Evolutionary conservation across 768 basidiomycete genomes (phyloP).

Genomic region (Tylopilus plumbeoviolaceoides): DNA sequence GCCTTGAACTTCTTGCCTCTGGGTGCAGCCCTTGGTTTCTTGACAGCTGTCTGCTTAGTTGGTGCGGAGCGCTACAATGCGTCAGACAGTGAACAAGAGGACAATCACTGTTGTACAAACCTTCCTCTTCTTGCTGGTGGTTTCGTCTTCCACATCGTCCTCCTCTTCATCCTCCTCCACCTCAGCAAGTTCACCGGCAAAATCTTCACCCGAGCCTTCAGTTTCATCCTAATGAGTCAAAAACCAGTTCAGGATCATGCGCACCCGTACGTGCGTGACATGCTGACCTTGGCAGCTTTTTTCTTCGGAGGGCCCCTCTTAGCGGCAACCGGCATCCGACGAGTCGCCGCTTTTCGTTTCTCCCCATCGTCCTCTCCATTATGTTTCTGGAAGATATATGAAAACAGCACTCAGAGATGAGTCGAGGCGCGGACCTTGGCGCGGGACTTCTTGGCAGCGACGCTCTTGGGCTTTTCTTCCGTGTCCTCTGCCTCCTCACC

Average conservation of each 20-base stretch:
- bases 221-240: constrained; percentile 25
- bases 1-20: constrained; percentile 43
- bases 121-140: constrained; percentile 64
- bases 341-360: constrained; percentile 48
- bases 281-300: constrained; percentile 36
- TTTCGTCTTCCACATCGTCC: constrained; percentile 26
- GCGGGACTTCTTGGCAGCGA: constrained; percentile 33
- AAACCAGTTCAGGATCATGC: not conserved
- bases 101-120: constrained; percentile 30
- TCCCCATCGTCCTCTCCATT: constrained; percentile 32
- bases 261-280: not conserved
- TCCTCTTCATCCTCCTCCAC: constrained; percentile 50
- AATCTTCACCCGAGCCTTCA: constrained; percentile 46
- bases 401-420: constrained; percentile 8
- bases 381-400: constrained; percentile 25
- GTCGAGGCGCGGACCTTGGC: constrained; percentile 30
- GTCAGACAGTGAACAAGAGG: constrained; percentile 2
- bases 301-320: constrained; percentile 49
- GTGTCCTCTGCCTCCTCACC: constrained; percentile 27
- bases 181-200: constrained; percentile 40
- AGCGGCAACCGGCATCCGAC: constrained; percentile 37
- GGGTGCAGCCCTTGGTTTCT: constrained; percentile 30
- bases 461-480: constrained; percentile 30
- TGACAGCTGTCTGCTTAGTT: constrained; percentile 44
- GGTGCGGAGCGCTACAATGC: constrained; percentile 37